Evolutionary conservation across 305 asterid species (phyloP).

Genomic region (Stenogyne calaminthoides): DNA sequence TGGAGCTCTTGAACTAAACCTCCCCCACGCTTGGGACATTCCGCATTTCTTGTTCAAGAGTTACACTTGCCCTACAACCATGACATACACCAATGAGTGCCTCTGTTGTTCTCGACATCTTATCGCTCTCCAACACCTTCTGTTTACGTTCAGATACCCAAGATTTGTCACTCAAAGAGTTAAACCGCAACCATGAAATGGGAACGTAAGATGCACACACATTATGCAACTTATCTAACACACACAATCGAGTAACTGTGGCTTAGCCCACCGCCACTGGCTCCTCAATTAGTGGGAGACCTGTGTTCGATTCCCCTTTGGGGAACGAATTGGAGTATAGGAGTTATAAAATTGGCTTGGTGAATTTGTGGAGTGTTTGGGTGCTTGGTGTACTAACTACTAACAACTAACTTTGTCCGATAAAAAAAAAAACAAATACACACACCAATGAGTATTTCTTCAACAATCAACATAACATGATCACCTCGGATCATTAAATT

Average conservation of each 20-base stretch:
- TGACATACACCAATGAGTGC: constrained; percentile 79
- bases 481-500: neutral
- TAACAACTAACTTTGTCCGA: no score
- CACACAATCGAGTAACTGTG: no score
- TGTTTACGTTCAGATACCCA: constrained; percentile 11
- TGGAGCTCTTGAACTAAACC: constrained; percentile 64
- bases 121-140: constrained; percentile 25
- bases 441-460: neutral
- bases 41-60: constrained; percentile 36
- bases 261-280: no score
- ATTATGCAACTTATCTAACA: neutral
- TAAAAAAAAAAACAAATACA: no score
- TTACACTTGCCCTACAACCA: constrained; percentile 55
- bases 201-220: neutral
- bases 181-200: neutral
- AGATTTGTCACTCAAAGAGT: no score
- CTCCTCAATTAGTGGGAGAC: no score
- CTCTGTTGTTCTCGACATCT: constrained; percentile 57
- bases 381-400: no score
- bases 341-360: no score
- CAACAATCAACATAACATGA: constrained; percentile 7
- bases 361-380: no score
- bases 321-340: no score
- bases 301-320: no score
- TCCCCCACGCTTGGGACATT: constrained; percentile 53